Evolutionary conservation across 1,284 basidiomycete species (phyloP).

Genomic region (Ceratobasidium sp.): DNA sequence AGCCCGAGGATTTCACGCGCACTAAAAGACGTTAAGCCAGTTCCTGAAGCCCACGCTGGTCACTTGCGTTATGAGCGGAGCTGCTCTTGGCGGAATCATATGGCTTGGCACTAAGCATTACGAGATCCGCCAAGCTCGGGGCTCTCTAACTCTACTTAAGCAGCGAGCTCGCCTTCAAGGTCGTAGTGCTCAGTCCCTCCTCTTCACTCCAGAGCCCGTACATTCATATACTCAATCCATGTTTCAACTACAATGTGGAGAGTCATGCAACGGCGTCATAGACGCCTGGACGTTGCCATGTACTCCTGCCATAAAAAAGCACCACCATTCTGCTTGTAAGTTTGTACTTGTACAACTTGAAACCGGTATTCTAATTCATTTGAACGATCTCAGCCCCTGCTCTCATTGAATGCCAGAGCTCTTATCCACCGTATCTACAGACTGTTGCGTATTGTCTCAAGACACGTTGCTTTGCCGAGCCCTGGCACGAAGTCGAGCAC

Average conservation of each 20-base stretch:
- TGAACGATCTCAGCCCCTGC: not conserved
- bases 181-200: not conserved
- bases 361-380: not conserved
- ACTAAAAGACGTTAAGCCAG: not conserved
- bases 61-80: not conserved
- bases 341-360: too few species aligned
- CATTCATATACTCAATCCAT: not conserved
- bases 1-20: too few species aligned
- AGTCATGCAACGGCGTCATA: conserved; percentile 39
- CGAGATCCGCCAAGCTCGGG: conserved; percentile 6
- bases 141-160: not conserved
- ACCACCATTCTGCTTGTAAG: conserved; percentile 9
- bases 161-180: not conserved
- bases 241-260: conserved; percentile 41
- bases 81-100: not conserved
- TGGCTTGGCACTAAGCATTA: conserved; percentile 14
- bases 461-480: conserved; percentile 10
- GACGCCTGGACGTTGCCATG: conserved; percentile 30
- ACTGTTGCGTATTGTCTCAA: conserved; percentile 39
- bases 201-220: not conserved
- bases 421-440: conserved; percentile 15
- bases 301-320: conserved; percentile 21
- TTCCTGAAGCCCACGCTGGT: not conserved
- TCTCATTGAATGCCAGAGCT: conserved; percentile 13
- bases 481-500: conserved; percentile 21